A percentile compares a stretch with the other conserved stretches of the same genome.
Evolutionary conservation across 495 filamentous ascomycete species (phyloP).

Genomic region (Penicillium alfredii): DNA sequence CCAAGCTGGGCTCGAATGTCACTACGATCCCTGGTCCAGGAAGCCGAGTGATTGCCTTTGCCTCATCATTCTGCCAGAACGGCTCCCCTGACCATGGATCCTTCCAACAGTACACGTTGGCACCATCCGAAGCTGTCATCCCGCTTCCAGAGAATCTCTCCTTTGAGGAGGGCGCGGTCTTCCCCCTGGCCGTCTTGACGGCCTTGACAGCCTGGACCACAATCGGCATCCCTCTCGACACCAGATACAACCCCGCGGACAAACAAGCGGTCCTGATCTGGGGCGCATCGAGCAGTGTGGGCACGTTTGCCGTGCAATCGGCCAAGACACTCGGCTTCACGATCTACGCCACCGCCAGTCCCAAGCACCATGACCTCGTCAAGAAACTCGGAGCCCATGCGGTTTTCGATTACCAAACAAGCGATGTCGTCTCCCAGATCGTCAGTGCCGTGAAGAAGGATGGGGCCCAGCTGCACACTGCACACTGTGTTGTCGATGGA

Average conservation of each 20-base stretch:
- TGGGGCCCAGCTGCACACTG: slow-evolving; percentile 26
- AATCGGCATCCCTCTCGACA: slow-evolving; percentile 28
- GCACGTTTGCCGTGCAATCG: slow-evolving; percentile 35
- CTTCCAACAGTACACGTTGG: slow-evolving; percentile 33
- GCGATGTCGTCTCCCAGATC: slow-evolving; percentile 34
- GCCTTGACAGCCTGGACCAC: slow-evolving; percentile 29
- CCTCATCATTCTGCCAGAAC: slow-evolving; percentile 24
- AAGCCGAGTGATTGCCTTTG: slow-evolving; percentile 28
- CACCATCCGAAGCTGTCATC: slow-evolving; percentile 14
- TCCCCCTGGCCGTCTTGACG: slow-evolving; percentile 33
- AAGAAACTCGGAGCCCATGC: slow-evolving; percentile 37
- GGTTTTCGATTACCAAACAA: slow-evolving; percentile 40
- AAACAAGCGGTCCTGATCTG: slow-evolving; percentile 40
- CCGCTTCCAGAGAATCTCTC: slow-evolving; percentile 31
- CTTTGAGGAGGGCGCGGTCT: slow-evolving; percentile 34
- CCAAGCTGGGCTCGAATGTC: slow-evolving; percentile 28
- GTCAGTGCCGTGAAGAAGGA: slow-evolving; percentile 29
- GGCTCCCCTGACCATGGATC: slow-evolving; percentile 30
- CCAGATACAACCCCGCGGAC: slow-evolving; percentile 19
- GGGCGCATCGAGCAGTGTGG: slow-evolving; percentile 45
- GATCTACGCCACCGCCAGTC: slow-evolving; percentile 42
- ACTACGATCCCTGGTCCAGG: slow-evolving; percentile 26
- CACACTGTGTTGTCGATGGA: slow-evolving; percentile 21
- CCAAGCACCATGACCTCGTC: slow-evolving; percentile 37
- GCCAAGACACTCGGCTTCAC: slow-evolving; percentile 37